A percentile compares a stretch with the other conserved stretches of the same genome.
These are phyloP conservation scores for Nicotiana obtusifolia DNA, from an alignment of 257 asterid species.

Conservation along the genomic window DNA sequence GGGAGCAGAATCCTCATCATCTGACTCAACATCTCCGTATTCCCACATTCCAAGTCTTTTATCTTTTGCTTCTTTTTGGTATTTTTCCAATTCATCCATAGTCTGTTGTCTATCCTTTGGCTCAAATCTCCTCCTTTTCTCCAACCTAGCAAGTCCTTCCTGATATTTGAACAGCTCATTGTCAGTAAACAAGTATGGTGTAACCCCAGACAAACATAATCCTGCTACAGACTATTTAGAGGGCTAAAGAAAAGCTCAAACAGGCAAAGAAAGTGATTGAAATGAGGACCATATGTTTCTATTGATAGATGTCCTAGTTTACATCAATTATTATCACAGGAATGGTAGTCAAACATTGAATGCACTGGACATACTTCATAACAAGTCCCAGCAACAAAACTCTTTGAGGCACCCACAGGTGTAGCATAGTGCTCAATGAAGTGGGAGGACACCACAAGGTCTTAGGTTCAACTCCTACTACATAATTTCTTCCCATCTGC, in stretches of 20 bases:
- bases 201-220: neutral
- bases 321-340: no score
- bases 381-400: no score
- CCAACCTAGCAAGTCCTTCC: slow-evolving; percentile 94
- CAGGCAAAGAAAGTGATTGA: no score
- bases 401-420: no score
- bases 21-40: slow-evolving; percentile 89
- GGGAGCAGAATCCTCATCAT: slow-evolving; percentile 76
- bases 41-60: slow-evolving; percentile 95
- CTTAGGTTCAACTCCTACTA: no score
- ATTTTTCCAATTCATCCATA: slow-evolving; percentile 68
- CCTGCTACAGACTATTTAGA: neutral
- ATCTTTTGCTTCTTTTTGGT: slow-evolving; percentile 63
- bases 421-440: no score
- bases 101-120: slow-evolving; percentile 48
- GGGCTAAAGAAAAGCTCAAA: neutral
- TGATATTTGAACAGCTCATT: slow-evolving; percentile 21
- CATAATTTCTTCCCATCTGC: no score
- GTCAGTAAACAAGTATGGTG: neutral
- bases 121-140: slow-evolving; percentile 78
- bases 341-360: no score
- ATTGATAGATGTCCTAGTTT: no score
- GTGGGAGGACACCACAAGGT: no score
- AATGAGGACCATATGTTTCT: no score
- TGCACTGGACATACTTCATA: no score